Evolutionary conservation across 2,329 filamentous ascomycete genomes (phyloP), one percentile per base, ranked within the genome.

Genomic region (Xylaria multiplex): DNA sequence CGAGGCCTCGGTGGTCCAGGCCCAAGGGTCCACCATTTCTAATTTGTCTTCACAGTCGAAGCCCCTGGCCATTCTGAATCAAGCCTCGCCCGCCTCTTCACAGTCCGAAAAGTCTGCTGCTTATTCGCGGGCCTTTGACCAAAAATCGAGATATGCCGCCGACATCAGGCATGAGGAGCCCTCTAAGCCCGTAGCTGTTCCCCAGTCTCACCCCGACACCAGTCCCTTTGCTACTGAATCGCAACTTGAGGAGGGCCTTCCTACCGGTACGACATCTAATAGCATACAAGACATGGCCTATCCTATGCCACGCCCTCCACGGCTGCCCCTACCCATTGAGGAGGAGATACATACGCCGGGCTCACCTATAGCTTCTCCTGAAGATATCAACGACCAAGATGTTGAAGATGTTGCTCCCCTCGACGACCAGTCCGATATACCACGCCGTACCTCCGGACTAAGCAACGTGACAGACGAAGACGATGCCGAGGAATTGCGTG

Each of bases 251-350:
- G 77, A 81, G 70, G 76, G 76, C 68, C 82, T 86, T 52, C 72
- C 79, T 35, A 78, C 81, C 46, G 79, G 84, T 68, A 77, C 85
- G 56, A 79, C 83, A 62, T 85, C 84, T 69, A 85, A 79, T 78
- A 90, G 88, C 73, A 78, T 90, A 70, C 88, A 87, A 70, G 86
- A 88, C 71, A 85, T 90, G 81, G 90, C 84, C 49, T 90, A 89
- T 74, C 80, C 74, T 40, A 79, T 87, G 74, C 83, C 85, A 65
- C 86, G 91, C n/a, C 95, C 95, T 52, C 95, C 95, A 57, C 91
- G 95, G 67, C 84, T 98, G 74, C 95, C 95, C 65, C 87, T 98
- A 65, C 94, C 95, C 61, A 97, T 98, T 73, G 93, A 96, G 74
- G 93, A 97, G 82, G 93, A 97, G 77, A 86, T 92, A 14, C 90